Percentiles rank a stretch among this genome's conserved stretches.
Evolutionary conservation across 164 flowering plant species (phyloP).

Genomic region (Macadamia tetraphylla): DNA sequence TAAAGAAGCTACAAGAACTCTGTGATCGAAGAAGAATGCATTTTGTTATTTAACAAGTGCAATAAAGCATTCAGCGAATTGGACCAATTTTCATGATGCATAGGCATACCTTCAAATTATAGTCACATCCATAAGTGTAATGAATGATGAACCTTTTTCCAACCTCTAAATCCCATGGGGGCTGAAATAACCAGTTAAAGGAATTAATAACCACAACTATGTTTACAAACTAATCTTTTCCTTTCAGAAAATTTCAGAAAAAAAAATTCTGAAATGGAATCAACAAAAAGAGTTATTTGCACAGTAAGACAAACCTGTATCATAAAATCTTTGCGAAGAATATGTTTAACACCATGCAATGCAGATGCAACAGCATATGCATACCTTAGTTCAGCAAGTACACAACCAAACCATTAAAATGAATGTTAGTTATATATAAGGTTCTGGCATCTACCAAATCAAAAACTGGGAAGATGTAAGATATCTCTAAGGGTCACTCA

Average conservation of each 20-base stretch:
- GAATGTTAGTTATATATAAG: not conserved
- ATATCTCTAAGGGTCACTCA: slow-evolving; percentile 27
- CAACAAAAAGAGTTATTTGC: not conserved
- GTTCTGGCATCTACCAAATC: not conserved
- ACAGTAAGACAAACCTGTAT: slow-evolving; percentile 54
- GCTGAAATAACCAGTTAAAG: slow-evolving; percentile 44
- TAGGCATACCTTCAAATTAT: slow-evolving; percentile 56
- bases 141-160: slow-evolving; percentile 71
- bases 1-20: not conserved
- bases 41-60: not conserved
- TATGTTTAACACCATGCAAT: slow-evolving; percentile 80
- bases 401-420: slow-evolving; percentile 1
- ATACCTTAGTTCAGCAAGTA: slow-evolving; percentile 34
- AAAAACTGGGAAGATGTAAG: not conserved
- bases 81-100: not conserved
- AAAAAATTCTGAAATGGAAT: not conserved
- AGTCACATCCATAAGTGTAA: slow-evolving; percentile 92
- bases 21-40: not conserved
- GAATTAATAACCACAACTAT: not conserved
- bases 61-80: not conserved
- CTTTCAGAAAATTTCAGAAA: no score
- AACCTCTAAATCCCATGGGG: slow-evolving; percentile 77
- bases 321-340: slow-evolving; percentile 93
- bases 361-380: slow-evolving; percentile 88
- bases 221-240: no score